These are phyloP conservation scores for Sordariomycetes sp. DNA, from an alignment of 2,329 filamentous ascomycete species.

Conservation along the genomic window DNA sequence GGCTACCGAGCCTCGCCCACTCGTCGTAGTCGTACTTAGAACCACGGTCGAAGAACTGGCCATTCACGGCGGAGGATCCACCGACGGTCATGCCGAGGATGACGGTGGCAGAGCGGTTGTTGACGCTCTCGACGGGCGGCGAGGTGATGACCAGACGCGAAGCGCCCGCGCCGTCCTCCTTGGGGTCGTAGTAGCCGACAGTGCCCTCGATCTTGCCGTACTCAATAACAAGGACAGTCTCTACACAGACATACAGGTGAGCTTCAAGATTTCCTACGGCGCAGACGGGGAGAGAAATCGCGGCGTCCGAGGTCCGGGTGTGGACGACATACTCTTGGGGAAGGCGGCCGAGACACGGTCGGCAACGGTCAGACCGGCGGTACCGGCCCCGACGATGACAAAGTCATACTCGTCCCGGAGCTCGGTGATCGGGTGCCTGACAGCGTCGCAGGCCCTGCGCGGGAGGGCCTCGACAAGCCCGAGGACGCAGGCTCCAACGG, in stretches of 20 bases:
- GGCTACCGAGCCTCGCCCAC: conserved; percentile 20
- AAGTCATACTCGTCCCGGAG: conserved; percentile 18
- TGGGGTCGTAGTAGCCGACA: conserved; percentile 16
- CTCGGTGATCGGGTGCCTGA: conserved; percentile 14
- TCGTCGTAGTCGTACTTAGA: conserved; percentile 23
- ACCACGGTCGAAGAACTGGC: conserved; percentile 25
- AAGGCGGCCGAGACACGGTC: conserved; percentile 19
- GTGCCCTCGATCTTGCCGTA: conserved; percentile 11
- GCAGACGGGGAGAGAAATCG: not conserved
- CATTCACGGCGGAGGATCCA: conserved; percentile 24
- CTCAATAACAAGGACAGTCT: conserved; percentile 11
- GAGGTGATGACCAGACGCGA: conserved; percentile 13
- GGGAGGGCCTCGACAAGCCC: conserved; percentile 11
- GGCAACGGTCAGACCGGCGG: conserved; percentile 20
- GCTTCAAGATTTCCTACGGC: not conserved
- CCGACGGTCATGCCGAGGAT: conserved; percentile 22
- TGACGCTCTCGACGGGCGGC: conserved; percentile 15
- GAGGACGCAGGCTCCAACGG: conserved; percentile 9
- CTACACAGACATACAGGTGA: not conserved
- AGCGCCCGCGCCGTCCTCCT: conserved; percentile 12
- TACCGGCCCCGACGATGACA: conserved; percentile 19
- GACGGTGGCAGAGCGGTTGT: conserved; percentile 15
- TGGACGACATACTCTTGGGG: conserved; percentile 11
- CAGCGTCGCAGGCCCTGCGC: conserved; percentile 6
- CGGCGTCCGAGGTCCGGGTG: not conserved